A percentile compares a stretch with the other conserved stretches of the same genome.
phyloP scores from a whole-genome alignment of 768 basidiomycete genomes.

The Polyporus arcularius region DNA sequence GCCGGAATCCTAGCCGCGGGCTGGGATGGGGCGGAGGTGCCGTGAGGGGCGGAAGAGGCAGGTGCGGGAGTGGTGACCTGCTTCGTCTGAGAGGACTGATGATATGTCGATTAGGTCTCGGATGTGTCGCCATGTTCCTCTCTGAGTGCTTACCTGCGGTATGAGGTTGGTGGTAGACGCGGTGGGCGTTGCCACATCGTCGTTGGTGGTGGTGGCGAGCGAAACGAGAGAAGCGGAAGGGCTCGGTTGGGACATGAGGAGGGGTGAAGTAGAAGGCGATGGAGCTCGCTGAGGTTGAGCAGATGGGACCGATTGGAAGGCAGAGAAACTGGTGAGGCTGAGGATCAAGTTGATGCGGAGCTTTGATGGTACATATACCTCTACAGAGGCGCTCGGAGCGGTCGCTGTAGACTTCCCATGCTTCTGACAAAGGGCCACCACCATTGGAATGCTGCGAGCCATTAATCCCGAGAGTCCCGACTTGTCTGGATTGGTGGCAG shows the following conservation, averaged over 20 bases:
- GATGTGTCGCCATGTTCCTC: neutral
- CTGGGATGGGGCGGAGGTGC: neutral
- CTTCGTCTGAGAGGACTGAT: neutral
- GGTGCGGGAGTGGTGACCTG: neutral
- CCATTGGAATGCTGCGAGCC: too few species aligned
- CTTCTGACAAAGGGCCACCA: neutral
- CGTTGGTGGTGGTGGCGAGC: constrained; percentile 5
- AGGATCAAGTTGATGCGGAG: neutral
- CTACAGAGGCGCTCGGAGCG: neutral
- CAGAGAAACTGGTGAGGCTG: neutral
- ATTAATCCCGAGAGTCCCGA: too few species aligned
- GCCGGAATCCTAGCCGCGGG: neutral
- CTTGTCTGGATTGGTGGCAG: too few species aligned
- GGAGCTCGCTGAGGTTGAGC: neutral
- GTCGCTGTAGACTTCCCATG: neutral
- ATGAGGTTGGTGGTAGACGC: constrained; percentile 16
- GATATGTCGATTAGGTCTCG: neutral
- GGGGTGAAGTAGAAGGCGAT: neutral
- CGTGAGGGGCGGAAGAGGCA: neutral
- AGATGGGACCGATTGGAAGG: neutral
- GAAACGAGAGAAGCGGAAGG: constrained; percentile 10
- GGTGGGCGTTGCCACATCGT: neutral
- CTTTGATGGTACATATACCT: neutral
- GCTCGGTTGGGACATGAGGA: neutral
- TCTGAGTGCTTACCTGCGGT: constrained; percentile 2